Evolutionary conservation across 2,329 filamentous ascomycete species (phyloP).

Genomic region (Pseudogymnoascus sp.): DNA sequence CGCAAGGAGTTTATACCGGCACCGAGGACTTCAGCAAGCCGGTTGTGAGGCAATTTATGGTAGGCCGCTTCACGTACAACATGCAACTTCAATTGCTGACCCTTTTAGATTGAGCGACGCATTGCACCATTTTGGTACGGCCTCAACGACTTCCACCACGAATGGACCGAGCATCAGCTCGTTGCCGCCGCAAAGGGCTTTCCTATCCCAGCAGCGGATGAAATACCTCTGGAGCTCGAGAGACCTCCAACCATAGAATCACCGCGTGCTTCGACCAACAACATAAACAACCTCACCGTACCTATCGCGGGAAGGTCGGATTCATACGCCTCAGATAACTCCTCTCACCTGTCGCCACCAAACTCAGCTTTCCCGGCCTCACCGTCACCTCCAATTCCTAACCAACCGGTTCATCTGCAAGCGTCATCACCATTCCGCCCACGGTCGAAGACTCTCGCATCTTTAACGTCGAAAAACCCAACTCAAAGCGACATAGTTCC

Average conservation of each 20-base stretch:
- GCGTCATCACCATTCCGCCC: conserved; percentile 61
- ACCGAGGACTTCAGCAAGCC: conserved; percentile 88
- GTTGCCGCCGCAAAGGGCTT: conserved; percentile 80
- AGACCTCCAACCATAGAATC: conserved; percentile 38
- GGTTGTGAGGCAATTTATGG: conserved; percentile 82
- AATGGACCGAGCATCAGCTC: conserved; percentile 93
- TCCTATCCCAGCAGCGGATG: conserved; percentile 74
- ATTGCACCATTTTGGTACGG: conserved; percentile 95
- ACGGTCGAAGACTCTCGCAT: conserved; percentile 81
- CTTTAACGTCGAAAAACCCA: conserved; percentile 65
- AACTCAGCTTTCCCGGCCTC: conserved; percentile 53
- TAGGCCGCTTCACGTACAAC: conserved; percentile 34
- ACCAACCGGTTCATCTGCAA: conserved; percentile 38
- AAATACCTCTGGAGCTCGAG: conserved; percentile 63
- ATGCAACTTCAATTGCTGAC: conserved; percentile 14
- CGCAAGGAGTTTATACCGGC: conserved; percentile 86
- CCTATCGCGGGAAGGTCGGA: conserved; percentile 70
- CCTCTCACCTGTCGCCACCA: conserved; percentile 47
- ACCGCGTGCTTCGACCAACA: conserved; percentile 46
- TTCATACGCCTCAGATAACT: conserved; percentile 68
- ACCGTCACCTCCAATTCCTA: conserved; percentile 39
- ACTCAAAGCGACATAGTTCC: conserved; percentile 64
- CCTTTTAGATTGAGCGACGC: conserved; percentile 72
- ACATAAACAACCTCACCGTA: conserved; percentile 65
- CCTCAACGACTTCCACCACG: conserved; percentile 76